Evolutionary conservation across 805 yeast genomes (phyloP).

Genomic region (Pichia scutulata): DNA sequence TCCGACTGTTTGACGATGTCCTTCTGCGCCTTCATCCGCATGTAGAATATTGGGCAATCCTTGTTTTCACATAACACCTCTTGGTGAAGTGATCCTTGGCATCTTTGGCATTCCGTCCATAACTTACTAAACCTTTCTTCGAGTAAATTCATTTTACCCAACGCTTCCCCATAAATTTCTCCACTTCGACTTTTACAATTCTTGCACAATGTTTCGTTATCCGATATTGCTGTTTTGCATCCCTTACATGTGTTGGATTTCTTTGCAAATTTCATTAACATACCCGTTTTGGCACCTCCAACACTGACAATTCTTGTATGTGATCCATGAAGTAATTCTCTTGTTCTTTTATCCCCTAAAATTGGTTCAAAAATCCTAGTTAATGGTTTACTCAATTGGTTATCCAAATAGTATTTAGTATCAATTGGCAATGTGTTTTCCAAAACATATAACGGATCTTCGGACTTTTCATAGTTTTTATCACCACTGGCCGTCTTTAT

Average conservation of each 20-base stretch:
- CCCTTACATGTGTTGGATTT: conserved; percentile 83
- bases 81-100: conserved; percentile 93
- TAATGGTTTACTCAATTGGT: conserved; percentile 86
- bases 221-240: conserved; percentile 73
- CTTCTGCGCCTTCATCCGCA: conserved; percentile 84
- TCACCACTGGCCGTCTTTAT: conserved; percentile 66
- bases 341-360: conserved; percentile 77
- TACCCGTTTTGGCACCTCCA: conserved; percentile 68
- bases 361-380: conserved; percentile 93
- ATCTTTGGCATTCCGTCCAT: conserved; percentile 98
- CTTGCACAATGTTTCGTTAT: conserved; percentile 51
- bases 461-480: conserved; percentile 91
- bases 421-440: conserved; percentile 92
- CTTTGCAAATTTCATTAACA: conserved; percentile 80
- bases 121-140: conserved; percentile 78
- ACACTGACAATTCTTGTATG: conserved; percentile 75
- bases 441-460: conserved; percentile 89
- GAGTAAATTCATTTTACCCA: conserved; percentile 69
- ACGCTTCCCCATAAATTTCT: conserved; percentile 69
- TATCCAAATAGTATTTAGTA: conserved; percentile 86
- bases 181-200: conserved; percentile 71
- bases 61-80: conserved; percentile 92
- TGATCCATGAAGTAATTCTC: conserved; percentile 70
- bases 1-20: conserved; percentile 50
- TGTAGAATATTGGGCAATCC: conserved; percentile 95